Conservation (phyloP, 192 early-diverging fungal genomes). For the Coemansia sp. region DNA sequence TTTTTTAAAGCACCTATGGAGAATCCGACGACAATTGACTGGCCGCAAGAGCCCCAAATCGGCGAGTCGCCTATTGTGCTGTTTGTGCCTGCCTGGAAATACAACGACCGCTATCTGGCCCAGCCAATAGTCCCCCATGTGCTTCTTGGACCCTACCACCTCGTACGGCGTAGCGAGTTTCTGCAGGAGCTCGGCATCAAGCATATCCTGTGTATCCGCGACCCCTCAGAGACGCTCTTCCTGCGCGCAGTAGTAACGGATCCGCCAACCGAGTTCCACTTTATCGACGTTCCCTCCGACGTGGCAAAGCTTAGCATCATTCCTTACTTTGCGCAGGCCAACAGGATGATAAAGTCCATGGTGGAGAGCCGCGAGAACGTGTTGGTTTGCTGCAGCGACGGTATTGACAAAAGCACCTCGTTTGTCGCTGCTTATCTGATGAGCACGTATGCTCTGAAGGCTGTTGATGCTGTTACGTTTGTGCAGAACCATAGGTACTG, state of each 20-base stretch:
- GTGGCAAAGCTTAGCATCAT: conserved; percentile 77
- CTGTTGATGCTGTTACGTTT: conserved; percentile 69
- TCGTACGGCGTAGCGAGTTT: conserved; percentile 58
- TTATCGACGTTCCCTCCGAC: conserved; percentile 75
- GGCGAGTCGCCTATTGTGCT: conserved; percentile 28
- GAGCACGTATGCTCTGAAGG: conserved; percentile 65
- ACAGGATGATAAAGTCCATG: conserved; percentile 57
- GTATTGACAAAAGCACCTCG: conserved; percentile 78
- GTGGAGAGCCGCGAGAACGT: conserved; percentile 51
- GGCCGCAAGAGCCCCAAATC: conserved; percentile 29
- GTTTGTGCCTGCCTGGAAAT: conserved; percentile 29
- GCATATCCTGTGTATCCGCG: conserved; percentile 76
- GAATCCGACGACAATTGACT: conserved; percentile 7
- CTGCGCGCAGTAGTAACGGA: conserved; percentile 49
- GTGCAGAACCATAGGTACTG: conserved; percentile 87
- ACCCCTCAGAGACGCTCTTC: conserved; percentile 63
- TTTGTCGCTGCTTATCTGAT: conserved; percentile 91
- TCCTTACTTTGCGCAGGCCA: conserved; percentile 66
- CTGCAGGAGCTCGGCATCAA: conserved; percentile 62
- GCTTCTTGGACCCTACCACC: conserved; percentile 76
- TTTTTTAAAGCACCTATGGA: conserved; percentile 2
- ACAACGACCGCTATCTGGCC: conserved; percentile 41
- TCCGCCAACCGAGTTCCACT: conserved; percentile 61
- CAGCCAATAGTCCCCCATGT: conserved; percentile 53
- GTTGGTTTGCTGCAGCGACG: conserved; percentile 72